Percentiles rank a stretch among this genome's conserved stretches.
phyloP scores from a whole-genome alignment of 139 green algal genomes.

The Closterium sp. region DNA sequence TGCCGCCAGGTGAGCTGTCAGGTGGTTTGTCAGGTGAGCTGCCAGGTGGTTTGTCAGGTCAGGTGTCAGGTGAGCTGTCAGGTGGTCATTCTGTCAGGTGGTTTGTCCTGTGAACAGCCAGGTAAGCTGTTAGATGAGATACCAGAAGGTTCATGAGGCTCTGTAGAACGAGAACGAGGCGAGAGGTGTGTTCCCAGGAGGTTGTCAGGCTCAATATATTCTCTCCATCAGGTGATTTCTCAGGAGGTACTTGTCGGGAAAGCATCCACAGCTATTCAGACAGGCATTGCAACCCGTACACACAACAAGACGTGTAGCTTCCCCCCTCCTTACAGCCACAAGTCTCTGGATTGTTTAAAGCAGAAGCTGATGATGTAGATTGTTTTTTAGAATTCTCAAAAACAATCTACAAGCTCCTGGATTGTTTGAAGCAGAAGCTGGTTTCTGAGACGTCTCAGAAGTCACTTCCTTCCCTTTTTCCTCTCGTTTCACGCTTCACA shows the following conservation, averaged over 20 bases:
- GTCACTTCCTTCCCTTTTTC: slow-evolving; percentile 50
- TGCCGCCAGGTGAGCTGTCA: slow-evolving; percentile 60
- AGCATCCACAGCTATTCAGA: too few relatives aligned
- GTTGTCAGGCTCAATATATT: too few relatives aligned
- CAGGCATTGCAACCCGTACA: too few relatives aligned
- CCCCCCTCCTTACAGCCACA: too few relatives aligned
- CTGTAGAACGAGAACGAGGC: neutral
- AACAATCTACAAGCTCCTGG: too few relatives aligned
- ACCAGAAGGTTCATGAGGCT: neutral
- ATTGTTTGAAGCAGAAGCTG: slow-evolving; percentile 58
- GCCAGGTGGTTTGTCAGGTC: neutral
- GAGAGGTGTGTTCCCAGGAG: too few relatives aligned
- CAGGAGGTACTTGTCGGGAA: too few relatives aligned
- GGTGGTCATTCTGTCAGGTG: neutral
- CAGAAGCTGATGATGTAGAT: too few relatives aligned
- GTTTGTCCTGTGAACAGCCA: neutral
- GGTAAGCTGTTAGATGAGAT: neutral
- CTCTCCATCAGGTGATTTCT: too few relatives aligned
- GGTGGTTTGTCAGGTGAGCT: neutral
- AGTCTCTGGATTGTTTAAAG: too few relatives aligned
- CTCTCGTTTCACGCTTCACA: slow-evolving; percentile 43
- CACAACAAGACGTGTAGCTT: too few relatives aligned
- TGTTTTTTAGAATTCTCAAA: too few relatives aligned
- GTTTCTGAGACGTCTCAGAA: slow-evolving; percentile 11
- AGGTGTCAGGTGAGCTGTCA: neutral